phyloP scores from a whole-genome alignment of 495 filamentous ascomycete genomes.

The Corynascus novoguineensis region DNA sequence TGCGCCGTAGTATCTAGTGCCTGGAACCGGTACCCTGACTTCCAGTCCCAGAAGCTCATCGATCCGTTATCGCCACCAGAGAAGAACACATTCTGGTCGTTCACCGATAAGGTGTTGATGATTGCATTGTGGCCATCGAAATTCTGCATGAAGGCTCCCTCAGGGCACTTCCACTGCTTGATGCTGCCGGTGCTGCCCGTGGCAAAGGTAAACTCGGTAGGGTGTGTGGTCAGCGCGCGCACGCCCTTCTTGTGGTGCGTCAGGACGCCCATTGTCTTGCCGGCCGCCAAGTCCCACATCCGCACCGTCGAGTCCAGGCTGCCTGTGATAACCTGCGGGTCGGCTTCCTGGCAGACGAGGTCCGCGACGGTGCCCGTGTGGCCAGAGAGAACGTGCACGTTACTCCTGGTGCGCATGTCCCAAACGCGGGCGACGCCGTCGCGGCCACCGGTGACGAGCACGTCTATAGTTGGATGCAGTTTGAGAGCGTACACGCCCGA shows the following conservation, averaged over 20 bases:
- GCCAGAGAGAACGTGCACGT: slow-evolving; percentile 87
- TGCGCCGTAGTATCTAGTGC: slow-evolving; percentile 82
- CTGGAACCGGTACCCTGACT: slow-evolving; percentile 89
- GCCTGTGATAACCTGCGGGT: slow-evolving; percentile 89
- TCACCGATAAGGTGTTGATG: slow-evolving; percentile 90
- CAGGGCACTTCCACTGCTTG: slow-evolving; percentile 99
- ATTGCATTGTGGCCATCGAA: slow-evolving; percentile 95
- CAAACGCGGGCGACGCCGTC: slow-evolving; percentile 93
- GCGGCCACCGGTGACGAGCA: slow-evolving; percentile 89
- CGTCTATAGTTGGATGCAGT: slow-evolving; percentile 88
- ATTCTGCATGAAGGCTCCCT: slow-evolving; percentile 98
- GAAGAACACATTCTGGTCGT: slow-evolving; percentile 92
- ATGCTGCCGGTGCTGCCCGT: slow-evolving; percentile 86
- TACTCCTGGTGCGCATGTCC: slow-evolving; percentile 96
- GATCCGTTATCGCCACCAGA: slow-evolving; percentile 94
- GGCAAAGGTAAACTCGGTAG: slow-evolving; percentile 94
- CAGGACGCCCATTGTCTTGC: slow-evolving; percentile 90
- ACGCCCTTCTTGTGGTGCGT: slow-evolving; percentile 99
- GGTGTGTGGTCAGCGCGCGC: slow-evolving; percentile 76
- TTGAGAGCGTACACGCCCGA: slow-evolving; percentile 91
- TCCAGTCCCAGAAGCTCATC: slow-evolving; percentile 99
- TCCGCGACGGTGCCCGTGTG: slow-evolving; percentile 87
- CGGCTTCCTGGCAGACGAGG: slow-evolving; percentile 88
- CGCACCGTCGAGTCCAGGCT: slow-evolving; percentile 90
- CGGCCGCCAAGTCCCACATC: slow-evolving; percentile 93